Conservation (phyloP, 2,329 filamentous ascomycete genomes). For the Colletotrichum orbiculare region DNA sequence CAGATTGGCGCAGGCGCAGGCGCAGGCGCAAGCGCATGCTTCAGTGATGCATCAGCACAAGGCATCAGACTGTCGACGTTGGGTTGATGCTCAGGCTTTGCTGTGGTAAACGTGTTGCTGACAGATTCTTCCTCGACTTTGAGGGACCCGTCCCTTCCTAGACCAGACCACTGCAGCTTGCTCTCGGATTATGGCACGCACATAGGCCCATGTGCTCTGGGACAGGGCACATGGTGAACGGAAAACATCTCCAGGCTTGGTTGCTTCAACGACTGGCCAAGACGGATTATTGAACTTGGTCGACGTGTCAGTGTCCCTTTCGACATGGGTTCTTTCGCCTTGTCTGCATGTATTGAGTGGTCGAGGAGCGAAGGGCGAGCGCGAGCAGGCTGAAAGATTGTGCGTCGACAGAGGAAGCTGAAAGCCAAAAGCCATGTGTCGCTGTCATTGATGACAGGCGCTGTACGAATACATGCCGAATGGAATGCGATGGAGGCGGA, state of each 20-base stretch:
- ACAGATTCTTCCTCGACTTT: neutral
- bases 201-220: conserved; percentile 10
- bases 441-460: conserved; percentile 32
- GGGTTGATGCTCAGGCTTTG: conserved; percentile 15
- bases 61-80: neutral
- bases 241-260: neutral
- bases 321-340: no score
- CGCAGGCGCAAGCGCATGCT: conserved; percentile 8
- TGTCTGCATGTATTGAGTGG: neutral
- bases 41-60: neutral
- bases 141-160: conserved; percentile 12
- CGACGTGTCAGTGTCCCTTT: neutral
- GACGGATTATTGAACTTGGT: neutral
- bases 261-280: conserved; percentile 4
- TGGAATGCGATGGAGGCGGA: neutral
- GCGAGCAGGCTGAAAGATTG: neutral
- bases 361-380: conserved; percentile 20
- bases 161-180: conserved; percentile 7
- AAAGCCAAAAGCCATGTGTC: neutral
- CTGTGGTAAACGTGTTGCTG: conserved; percentile 25
- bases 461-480: conserved; percentile 12
- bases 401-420: neutral
- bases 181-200: conserved; percentile 11
- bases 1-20: neutral
- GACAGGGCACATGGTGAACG: no score